A percentile compares a stretch with the other conserved stretches of the same genome.
These are phyloP conservation scores for Botrytis sinoallii DNA, from an alignment of 2,329 filamentous ascomycete genomes.

Conservation along the genomic window DNA sequence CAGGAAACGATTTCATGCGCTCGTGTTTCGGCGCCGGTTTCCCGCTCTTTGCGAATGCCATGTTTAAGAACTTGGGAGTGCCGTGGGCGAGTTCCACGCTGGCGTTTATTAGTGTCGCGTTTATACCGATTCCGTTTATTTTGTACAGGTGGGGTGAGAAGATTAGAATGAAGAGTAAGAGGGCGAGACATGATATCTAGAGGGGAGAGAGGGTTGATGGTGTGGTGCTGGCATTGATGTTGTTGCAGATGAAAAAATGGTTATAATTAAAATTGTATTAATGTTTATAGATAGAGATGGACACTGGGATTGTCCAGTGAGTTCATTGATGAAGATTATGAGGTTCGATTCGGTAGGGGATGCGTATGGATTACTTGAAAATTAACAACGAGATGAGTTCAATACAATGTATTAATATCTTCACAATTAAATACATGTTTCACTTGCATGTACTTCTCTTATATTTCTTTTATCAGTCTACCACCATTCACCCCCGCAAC, in stretches of 20 bases:
- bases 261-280: not conserved
- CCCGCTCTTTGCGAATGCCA: slow-evolving; percentile 36
- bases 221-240: not conserved
- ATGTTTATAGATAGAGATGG: not conserved
- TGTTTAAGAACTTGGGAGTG: slow-evolving; percentile 48
- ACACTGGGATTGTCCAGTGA: not conserved
- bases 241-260: not conserved
- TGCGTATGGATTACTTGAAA: not conserved
- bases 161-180: slow-evolving; percentile 44
- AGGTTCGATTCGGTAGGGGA: not conserved
- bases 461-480: not conserved
- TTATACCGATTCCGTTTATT: slow-evolving; percentile 62
- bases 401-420: not conserved
- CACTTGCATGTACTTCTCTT: not conserved
- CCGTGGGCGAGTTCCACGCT: slow-evolving; percentile 61
- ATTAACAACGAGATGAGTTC: not conserved
- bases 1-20: slow-evolving; percentile 41
- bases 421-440: not conserved
- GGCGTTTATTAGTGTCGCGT: slow-evolving; percentile 52
- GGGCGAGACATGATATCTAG: slow-evolving; percentile 15
- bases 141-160: slow-evolving; percentile 59
- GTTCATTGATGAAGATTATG: not conserved
- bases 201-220: not conserved
- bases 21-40: slow-evolving; percentile 39
- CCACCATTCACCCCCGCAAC: not conserved